Evolutionary conservation across 2,329 filamentous ascomycete genomes (phyloP), one percentile per base, ranked within the genome.

Genomic region (Lachnellula occidentalis): DNA sequence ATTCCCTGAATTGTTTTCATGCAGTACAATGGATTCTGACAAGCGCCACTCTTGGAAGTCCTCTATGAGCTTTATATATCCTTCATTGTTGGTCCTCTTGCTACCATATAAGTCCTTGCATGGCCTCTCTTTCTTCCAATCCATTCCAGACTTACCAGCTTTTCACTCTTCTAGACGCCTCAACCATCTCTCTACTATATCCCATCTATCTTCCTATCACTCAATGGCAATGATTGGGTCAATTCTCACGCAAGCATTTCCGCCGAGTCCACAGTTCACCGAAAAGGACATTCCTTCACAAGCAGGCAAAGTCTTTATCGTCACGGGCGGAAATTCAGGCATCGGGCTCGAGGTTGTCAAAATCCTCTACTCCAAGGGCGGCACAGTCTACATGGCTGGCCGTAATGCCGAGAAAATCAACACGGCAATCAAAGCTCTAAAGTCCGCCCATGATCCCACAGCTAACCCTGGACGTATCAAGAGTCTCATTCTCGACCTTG

Each of bases 331-430:
- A n/a, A 59, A 59, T 34, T 27, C 53, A 27, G 64, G 64, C 5
- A 54, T 75, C 2, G 73, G 73, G 22, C 66, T 69, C 36, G 69
- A 73, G 24, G 55, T 73, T 1, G 64, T 66, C 31, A 64, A 63
- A 15, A 69, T 73, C 19, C 70, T 76, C 31, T 75, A 73, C 59
- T 54, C 58, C 17, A 69, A 70, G 45, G 69, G 70, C 50, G 75
- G 68, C 42, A 74, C 64, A 34, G 71, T 77, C 34, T 77, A 75
- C 58, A 64, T 76, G 14, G 68, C 71, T 9, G 70, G 68, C 5
- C 71, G 74, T 19, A 71, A 71, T 1, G 62, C 69, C 51, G 55
- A 61, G 4, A 74, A 72, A 55, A 68, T 69, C 2, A 54, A 58
- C 14, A 24, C 42, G 19, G 60, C 57, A 22, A 59, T 61, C 27